Conservation (phyloP, 2,329 filamentous ascomycete species). For the Colletotrichum sp. region DNA sequence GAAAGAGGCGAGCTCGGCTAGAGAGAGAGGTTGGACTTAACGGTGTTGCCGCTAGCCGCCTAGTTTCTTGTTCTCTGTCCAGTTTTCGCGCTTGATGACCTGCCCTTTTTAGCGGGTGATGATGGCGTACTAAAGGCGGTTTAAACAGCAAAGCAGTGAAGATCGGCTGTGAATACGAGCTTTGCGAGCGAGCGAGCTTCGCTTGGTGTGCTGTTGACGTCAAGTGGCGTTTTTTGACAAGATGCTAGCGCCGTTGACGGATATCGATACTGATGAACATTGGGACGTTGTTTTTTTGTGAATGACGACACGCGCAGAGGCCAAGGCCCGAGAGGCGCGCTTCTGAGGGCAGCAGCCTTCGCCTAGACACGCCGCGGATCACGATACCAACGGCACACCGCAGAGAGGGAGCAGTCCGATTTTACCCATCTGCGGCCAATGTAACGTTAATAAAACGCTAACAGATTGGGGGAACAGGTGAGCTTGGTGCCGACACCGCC, state of each 20-base stretch:
- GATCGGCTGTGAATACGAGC: not conserved
- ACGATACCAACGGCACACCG: not conserved
- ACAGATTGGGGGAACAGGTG: not conserved
- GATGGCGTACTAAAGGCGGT: not conserved
- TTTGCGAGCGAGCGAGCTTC: not conserved
- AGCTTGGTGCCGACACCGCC: not conserved
- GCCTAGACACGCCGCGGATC: not conserved
- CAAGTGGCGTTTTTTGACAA: not conserved
- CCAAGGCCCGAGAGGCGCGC: not conserved
- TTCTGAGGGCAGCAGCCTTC: not conserved
- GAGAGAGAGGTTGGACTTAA: not conserved
- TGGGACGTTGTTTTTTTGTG: too few relatives aligned
- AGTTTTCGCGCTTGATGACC: not conserved
- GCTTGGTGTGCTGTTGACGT: not conserved
- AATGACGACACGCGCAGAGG: too few relatives aligned
- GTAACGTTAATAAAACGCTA: constrained; percentile 9
- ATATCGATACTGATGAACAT: too few relatives aligned
- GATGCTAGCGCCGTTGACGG: not conserved
- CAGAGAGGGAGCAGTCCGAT: not conserved
- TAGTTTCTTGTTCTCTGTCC: not conserved
- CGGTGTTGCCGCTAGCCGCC: constrained; percentile 4
- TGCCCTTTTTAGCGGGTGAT: not conserved
- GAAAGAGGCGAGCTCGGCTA: not conserved
- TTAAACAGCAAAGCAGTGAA: not conserved
- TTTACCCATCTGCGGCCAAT: not conserved